Conservation (phyloP, 768 basidiomycete genomes). For the Boletellus sp. region DNA sequence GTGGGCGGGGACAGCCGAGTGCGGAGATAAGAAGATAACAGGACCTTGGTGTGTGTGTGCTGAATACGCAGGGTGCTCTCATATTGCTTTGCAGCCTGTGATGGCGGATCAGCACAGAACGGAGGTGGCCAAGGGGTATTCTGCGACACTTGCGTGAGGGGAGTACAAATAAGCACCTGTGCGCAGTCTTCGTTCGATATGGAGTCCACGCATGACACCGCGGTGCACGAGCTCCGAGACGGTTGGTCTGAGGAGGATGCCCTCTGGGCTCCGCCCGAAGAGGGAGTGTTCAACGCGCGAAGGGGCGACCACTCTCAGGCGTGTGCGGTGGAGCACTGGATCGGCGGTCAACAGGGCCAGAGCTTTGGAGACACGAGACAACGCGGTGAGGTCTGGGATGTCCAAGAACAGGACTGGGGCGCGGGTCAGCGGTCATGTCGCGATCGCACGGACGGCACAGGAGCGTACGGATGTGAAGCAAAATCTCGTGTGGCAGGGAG, state of each 20-base stretch:
- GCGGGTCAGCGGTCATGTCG: not conserved
- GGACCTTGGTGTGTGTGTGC: conserved; percentile 48
- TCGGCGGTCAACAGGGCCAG: conserved; percentile 55
- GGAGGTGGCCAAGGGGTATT: not conserved
- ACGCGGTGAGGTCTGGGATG: conserved; percentile 60
- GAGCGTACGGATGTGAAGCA: conserved; percentile 55
- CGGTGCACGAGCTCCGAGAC: conserved; percentile 64
- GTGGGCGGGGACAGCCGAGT: conserved; percentile 38
- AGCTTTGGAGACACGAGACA: conserved; percentile 46
- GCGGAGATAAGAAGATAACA: conserved; percentile 54
- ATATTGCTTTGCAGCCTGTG: conserved; percentile 65
- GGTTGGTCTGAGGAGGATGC: conserved; percentile 58
- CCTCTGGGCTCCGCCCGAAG: conserved; percentile 55
- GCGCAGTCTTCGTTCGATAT: conserved; percentile 64
- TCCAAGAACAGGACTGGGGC: conserved; percentile 64
- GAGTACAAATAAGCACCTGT: conserved; percentile 65
- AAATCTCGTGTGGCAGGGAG: conserved; percentile 52
- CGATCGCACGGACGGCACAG: not conserved
- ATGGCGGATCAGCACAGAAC: conserved; percentile 6
- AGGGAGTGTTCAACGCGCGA: conserved; percentile 65
- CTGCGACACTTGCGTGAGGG: conserved; percentile 40
- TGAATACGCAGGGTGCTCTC: conserved; percentile 53
- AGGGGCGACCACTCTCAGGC: conserved; percentile 59
- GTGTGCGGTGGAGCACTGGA: conserved; percentile 58
- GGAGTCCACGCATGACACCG: conserved; percentile 65